These are phyloP conservation scores for Aspergillus asperescens DNA, from an alignment of 495 filamentous ascomycete genomes.

Conservation along the genomic window DNA sequence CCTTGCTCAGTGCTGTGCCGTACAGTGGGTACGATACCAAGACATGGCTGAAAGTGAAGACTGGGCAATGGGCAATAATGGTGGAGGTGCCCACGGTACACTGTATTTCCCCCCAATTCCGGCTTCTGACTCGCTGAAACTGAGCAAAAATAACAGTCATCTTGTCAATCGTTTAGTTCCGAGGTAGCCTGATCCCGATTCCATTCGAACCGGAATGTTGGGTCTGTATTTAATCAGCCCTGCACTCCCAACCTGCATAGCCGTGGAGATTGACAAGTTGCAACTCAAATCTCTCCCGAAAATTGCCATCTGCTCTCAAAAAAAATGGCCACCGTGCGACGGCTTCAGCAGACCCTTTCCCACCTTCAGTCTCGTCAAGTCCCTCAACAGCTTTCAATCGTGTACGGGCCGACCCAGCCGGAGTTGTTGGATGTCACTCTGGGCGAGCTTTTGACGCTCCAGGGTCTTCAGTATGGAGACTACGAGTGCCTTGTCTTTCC, in stretches of 20 bases:
- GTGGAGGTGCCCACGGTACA: background rate
- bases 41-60: background rate
- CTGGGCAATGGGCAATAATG: no score
- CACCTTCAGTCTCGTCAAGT: slow-evolving; percentile 25
- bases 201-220: background rate
- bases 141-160: background rate
- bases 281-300: background rate
- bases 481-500: slow-evolving; percentile 60
- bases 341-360: slow-evolving; percentile 37
- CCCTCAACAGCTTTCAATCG: slow-evolving; percentile 41
- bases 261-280: no score
- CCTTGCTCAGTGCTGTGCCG: no score
- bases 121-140: slow-evolving; percentile 2
- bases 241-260: background rate
- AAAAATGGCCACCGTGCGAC: slow-evolving; percentile 32
- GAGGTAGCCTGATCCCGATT: slow-evolving; percentile 6
- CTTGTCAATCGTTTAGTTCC: slow-evolving; percentile 2
- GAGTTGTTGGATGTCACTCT: slow-evolving; percentile 57
- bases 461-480: slow-evolving; percentile 54
- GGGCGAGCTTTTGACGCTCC: slow-evolving; percentile 55
- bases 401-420: slow-evolving; percentile 56
- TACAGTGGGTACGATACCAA: slow-evolving; percentile 6
- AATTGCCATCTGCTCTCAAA: background rate
- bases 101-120: background rate
- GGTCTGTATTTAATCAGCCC: slow-evolving; percentile 12